A percentile compares a stretch with the other conserved stretches of the same genome.
These are phyloP conservation scores for Stephanodiscus minutulus DNA, from an alignment of 108 stramenopile genomes.

Conservation along the genomic window DNA sequence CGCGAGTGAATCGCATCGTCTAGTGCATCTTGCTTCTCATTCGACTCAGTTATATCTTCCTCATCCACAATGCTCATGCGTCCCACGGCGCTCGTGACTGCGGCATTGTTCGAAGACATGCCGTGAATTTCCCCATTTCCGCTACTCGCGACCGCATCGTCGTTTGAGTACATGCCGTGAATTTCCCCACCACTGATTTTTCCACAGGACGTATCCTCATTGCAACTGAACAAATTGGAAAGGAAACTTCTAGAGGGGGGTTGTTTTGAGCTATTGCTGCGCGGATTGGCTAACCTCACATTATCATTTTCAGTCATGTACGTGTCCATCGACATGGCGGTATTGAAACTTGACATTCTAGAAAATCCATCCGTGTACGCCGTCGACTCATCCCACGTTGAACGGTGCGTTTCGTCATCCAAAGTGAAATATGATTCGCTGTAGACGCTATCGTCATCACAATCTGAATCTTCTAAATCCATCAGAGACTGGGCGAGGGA, in stretches of 20 bases:
- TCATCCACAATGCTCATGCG: neutral
- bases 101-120: neutral
- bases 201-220: neutral
- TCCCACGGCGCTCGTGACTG: neutral
- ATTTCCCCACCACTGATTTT: neutral
- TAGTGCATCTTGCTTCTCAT: neutral
- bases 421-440: slow-evolving; percentile 20
- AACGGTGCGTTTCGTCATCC: slow-evolving; percentile 1
- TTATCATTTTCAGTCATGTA: too few species aligned
- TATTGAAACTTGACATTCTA: slow-evolving; percentile 3
- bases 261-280: neutral
- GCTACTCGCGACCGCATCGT: neutral
- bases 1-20: neutral
- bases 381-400: slow-evolving; percentile 35
- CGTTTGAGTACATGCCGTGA: neutral
- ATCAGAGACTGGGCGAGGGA: slow-evolving; percentile 12
- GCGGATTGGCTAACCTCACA: too few species aligned
- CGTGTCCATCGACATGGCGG: neutral
- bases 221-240: neutral
- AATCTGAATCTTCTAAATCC: slow-evolving; percentile 20
- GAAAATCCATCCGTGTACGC: slow-evolving; percentile 14
- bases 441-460: slow-evolving; percentile 7
- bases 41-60: neutral
- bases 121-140: neutral
- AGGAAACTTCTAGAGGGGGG: neutral